These are phyloP conservation scores for Alternaria brassicicola DNA, from an alignment of 2,329 filamentous ascomycete species.

Conservation along the genomic window DNA sequence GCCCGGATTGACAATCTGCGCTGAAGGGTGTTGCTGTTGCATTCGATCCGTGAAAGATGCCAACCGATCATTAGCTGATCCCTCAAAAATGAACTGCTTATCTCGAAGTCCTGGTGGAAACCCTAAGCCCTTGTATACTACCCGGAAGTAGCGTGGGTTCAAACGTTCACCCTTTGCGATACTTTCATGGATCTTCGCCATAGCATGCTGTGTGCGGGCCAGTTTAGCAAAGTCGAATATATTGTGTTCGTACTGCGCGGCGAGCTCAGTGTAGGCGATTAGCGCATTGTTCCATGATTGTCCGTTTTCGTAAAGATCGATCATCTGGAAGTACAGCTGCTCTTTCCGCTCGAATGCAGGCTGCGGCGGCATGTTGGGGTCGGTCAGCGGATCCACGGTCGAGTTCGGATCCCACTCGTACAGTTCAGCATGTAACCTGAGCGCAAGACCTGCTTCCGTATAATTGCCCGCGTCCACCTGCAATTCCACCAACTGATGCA, in stretches of 20 bases:
- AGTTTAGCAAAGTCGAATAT: slow-evolving; percentile 91
- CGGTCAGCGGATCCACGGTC: slow-evolving; percentile 68
- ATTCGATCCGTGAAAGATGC: slow-evolving; percentile 87
- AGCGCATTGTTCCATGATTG: slow-evolving; percentile 91
- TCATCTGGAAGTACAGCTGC: slow-evolving; percentile 89
- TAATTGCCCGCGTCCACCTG: slow-evolving; percentile 78
- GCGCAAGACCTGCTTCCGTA: slow-evolving; percentile 85
- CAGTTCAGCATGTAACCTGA: slow-evolving; percentile 88
- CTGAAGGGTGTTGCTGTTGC: slow-evolving; percentile 86
- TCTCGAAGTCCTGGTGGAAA: slow-evolving; percentile 82
- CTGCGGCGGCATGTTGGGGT: slow-evolving; percentile 81
- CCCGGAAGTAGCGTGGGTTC: slow-evolving; percentile 87
- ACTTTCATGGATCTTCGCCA: slow-evolving; percentile 89
- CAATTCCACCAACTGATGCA: slow-evolving; percentile 83
- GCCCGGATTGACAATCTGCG: slow-evolving; percentile 75
- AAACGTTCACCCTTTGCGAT: slow-evolving; percentile 81
- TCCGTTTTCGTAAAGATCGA: slow-evolving; percentile 93
- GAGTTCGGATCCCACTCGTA: slow-evolving; percentile 86
- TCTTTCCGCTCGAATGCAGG: slow-evolving; percentile 93
- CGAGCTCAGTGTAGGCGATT: slow-evolving; percentile 86
- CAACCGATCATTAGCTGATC: slow-evolving; percentile 75
- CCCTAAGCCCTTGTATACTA: slow-evolving; percentile 85
- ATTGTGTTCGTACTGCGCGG: slow-evolving; percentile 87
- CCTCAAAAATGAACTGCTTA: slow-evolving; percentile 93
- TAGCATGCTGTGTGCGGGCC: slow-evolving; percentile 84